Evolutionary conservation across 148 eudicot species (phyloP).

Genomic region (Amaranthus palmeri): DNA sequence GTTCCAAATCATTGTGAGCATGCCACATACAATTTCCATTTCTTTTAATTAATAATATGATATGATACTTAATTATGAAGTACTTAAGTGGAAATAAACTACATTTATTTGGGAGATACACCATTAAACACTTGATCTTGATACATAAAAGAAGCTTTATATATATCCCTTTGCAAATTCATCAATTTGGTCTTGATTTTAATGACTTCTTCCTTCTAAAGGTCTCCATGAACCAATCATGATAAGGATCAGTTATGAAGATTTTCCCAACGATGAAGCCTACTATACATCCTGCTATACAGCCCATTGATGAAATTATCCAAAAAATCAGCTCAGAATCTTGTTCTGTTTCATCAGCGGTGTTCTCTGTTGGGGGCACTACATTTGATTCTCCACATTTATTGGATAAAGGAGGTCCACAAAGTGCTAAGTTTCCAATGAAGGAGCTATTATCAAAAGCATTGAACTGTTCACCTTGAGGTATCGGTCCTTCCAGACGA

Average conservation of each 20-base stretch:
- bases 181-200: too few relatives aligned
- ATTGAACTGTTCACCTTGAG: conserved; percentile 24
- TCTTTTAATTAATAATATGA: too few relatives aligned
- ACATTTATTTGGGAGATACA: too few relatives aligned
- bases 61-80: too few relatives aligned
- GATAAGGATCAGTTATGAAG: conserved; percentile 4
- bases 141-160: too few relatives aligned
- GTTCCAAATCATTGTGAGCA: too few relatives aligned
- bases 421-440: conserved; percentile 29
- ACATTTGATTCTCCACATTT: not conserved
- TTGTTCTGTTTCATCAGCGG: not conserved
- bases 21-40: too few relatives aligned
- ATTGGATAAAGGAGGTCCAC: conserved; percentile 28
- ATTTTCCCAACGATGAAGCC: conserved; percentile 27
- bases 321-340: conserved; percentile 21
- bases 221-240: conserved; percentile 20
- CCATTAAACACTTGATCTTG: too few relatives aligned
- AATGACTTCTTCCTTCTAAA: conserved; percentile 4
- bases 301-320: conserved; percentile 27
- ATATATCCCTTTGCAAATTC: too few relatives aligned
- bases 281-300: conserved; percentile 17
- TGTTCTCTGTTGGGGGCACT: not conserved
- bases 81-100: too few relatives aligned
- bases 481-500: conserved; percentile 27
- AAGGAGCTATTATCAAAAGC: conserved; percentile 29